A percentile compares a stretch with the other conserved stretches of the same genome.
Evolutionary conservation across 2,329 filamentous ascomycete species (phyloP).

Genomic region (Penicillium sp.): DNA sequence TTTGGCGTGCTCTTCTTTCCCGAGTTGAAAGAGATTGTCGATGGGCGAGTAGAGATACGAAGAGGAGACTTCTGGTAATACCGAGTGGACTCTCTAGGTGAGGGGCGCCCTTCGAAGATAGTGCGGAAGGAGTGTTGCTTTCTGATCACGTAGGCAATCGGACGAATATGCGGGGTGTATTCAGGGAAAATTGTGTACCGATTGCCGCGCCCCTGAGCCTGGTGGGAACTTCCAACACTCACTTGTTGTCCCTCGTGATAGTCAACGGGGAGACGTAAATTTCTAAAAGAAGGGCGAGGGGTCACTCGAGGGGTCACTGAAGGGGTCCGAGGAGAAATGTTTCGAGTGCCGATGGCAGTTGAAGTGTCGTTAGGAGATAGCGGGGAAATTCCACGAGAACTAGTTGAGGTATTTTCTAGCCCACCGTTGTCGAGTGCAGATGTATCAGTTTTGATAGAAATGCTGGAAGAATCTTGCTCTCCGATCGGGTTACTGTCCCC

Average conservation of each 20-base stretch:
- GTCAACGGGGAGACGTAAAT: neutral
- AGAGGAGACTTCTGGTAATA: neutral
- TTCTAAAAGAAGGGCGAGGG: neutral
- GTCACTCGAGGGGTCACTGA: neutral
- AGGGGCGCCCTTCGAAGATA: neutral
- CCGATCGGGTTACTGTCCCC: neutral
- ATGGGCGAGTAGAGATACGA: neutral
- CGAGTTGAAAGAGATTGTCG: neutral
- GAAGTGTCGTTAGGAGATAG: neutral
- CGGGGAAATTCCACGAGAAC: neutral
- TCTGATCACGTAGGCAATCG: neutral
- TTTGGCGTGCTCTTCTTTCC: neutral
- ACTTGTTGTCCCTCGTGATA: neutral
- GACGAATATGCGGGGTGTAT: neutral
- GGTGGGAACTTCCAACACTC: too few relatives aligned
- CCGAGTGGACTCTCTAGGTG: neutral
- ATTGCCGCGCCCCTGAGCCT: neutral
- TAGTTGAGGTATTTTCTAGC: neutral
- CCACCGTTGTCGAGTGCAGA: neutral
- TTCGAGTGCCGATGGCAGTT: neutral
- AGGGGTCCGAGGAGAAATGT: neutral
- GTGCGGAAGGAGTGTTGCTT: neutral
- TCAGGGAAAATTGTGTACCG: neutral
- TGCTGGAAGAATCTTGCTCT: neutral
- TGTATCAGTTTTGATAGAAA: neutral